A percentile compares a stretch with the other conserved stretches of the same genome.
Conservation (phyloP, 2,329 filamentous ascomycete species). For the Colletotrichum tanaceti region DNA sequence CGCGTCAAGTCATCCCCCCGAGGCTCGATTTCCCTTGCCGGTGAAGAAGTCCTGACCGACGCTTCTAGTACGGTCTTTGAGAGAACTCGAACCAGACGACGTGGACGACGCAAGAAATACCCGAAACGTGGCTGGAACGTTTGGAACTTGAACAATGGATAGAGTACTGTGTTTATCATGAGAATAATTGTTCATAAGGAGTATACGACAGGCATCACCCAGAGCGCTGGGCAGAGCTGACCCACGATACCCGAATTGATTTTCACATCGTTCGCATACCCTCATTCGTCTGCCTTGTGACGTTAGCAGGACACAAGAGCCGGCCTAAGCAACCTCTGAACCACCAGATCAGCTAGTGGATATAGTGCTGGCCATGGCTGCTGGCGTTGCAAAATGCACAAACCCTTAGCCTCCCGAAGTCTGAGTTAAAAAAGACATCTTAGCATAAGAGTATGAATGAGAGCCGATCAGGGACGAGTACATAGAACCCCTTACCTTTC, state of each 20-base stretch:
- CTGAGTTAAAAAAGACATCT: background rate
- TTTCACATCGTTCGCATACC: too few relatives aligned
- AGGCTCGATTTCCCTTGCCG: conserved; percentile 35
- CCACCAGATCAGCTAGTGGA: background rate
- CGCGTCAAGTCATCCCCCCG: conserved; percentile 44
- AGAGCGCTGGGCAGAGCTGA: too few relatives aligned
- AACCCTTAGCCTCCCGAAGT: conserved; percentile 14
- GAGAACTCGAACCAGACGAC: too few relatives aligned
- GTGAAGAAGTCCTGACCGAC: conserved; percentile 39
- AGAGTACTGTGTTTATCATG: too few relatives aligned
- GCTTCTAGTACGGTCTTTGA: conserved; percentile 62
- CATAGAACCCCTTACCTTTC: conserved; percentile 8
- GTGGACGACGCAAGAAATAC: too few relatives aligned
- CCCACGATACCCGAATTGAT: too few relatives aligned
- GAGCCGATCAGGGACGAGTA: background rate
- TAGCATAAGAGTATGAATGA: background rate
- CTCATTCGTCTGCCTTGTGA: too few relatives aligned
- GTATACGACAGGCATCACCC: too few relatives aligned
- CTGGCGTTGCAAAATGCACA: conserved; percentile 32
- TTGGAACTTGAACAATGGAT: too few relatives aligned
- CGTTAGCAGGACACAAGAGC: background rate
- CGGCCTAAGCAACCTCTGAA: background rate
- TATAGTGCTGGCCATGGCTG: conserved; percentile 12
- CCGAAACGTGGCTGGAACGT: too few relatives aligned
- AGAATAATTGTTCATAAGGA: too few relatives aligned